These are phyloP conservation scores for Phytophthora colocasiae DNA, from an alignment of 352 stramenopile genomes.

Conservation along the genomic window DNA sequence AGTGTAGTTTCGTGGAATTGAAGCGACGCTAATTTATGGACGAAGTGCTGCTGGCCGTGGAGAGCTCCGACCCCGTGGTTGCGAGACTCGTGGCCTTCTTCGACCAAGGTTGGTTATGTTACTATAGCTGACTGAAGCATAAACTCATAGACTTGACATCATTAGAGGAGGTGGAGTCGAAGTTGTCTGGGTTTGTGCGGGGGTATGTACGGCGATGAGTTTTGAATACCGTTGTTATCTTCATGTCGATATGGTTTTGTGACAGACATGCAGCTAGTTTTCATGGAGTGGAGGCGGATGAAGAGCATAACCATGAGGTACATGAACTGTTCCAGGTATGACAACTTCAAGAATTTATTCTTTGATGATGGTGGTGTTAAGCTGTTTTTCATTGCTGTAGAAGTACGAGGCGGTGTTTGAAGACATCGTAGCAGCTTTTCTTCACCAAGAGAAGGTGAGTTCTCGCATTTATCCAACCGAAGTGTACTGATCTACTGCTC, in stretches of 20 bases:
- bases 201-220: constrained; percentile 11
- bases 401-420: constrained; percentile 66
- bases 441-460: constrained; percentile 42
- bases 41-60: constrained; percentile 47
- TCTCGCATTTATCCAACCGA: not conserved
- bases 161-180: constrained; percentile 35
- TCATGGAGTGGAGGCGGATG: constrained; percentile 34
- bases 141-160: not conserved
- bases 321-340: constrained; percentile 54
- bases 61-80: constrained; percentile 53
- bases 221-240: constrained; percentile 1
- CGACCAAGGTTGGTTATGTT: constrained; percentile 32
- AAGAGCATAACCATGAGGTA: constrained; percentile 51
- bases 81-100: constrained; percentile 50
- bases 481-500: constrained; percentile 9
- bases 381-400: constrained; percentile 20
- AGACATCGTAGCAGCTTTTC: constrained; percentile 46
- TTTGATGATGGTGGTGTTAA: not conserved
- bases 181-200: constrained; percentile 27
- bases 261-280: constrained; percentile 48
- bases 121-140: not conserved
- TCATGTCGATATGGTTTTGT: constrained; percentile 1
- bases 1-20: constrained; percentile 12
- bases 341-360: not conserved
- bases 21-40: constrained; percentile 43